A percentile compares a stretch with the other conserved stretches of the same genome.
phyloP scores from a whole-genome alignment of 768 basidiomycete genomes.

The Fomitopsis serialis region DNA sequence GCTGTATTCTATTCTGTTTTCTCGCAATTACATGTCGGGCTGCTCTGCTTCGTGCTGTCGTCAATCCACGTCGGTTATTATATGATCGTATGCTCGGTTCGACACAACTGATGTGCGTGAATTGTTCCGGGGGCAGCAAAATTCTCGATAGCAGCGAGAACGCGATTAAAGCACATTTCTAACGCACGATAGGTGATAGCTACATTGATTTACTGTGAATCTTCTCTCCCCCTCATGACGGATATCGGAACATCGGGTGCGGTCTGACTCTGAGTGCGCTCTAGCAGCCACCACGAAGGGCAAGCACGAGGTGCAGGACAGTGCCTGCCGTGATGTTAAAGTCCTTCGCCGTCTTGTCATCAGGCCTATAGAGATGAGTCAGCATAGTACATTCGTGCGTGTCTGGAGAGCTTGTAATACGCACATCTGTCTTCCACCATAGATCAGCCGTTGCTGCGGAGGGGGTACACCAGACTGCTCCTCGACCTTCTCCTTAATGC shows the following conservation, averaged over 20 bases:
- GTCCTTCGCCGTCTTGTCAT: constrained; percentile 87
- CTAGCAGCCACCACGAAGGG: constrained; percentile 84
- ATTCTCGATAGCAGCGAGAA: background rate
- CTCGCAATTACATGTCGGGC: background rate
- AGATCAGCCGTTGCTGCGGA: constrained; percentile 92
- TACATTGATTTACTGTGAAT: background rate
- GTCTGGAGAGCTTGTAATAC: constrained; percentile 18
- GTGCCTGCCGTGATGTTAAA: constrained; percentile 81
- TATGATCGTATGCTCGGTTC: no score
- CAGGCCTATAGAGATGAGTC: constrained; percentile 49
- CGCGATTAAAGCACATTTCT: constrained; percentile 22
- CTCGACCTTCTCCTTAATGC: constrained; percentile 97
- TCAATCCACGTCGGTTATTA: no score
- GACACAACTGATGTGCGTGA: no score
- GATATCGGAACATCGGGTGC: background rate
- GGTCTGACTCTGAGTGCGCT: background rate
- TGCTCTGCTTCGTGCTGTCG: no score
- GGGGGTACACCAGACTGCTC: constrained; percentile 98
- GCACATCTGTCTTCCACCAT: constrained; percentile 89
- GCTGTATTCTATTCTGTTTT: background rate
- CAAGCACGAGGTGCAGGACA: constrained; percentile 91
- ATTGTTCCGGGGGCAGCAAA: no score
- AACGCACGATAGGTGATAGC: constrained; percentile 15
- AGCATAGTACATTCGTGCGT: background rate
- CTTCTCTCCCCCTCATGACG: constrained; percentile 2